phyloP scores from a whole-genome alignment of 495 filamentous ascomycete species.

The Astrothelium macrocarpum region DNA sequence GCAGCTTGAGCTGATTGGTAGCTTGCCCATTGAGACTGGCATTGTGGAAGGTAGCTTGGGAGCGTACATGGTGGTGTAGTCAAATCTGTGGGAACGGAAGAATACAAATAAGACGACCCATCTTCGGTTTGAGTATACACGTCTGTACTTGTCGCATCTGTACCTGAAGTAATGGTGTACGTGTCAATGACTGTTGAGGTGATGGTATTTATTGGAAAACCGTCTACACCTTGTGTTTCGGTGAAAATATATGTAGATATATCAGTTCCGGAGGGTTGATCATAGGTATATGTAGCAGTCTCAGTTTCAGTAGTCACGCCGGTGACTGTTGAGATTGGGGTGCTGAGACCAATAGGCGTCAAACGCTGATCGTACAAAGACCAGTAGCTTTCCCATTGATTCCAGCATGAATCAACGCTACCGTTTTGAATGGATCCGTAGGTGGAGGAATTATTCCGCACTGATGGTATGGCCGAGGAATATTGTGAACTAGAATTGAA shows the following conservation, averaged over 20 bases:
- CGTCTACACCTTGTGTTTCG: background rate
- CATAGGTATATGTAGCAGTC: background rate
- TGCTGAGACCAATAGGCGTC: background rate
- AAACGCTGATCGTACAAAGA: background rate
- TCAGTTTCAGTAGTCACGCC: background rate
- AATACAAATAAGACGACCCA: background rate
- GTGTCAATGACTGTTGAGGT: background rate
- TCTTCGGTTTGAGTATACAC: background rate
- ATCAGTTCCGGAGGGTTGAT: background rate
- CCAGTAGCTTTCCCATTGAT: background rate
- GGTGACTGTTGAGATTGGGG: background rate
- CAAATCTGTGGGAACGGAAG: constrained; percentile 1
- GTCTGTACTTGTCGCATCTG: too few relatives aligned
- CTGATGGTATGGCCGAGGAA: background rate
- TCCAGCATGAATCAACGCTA: background rate
- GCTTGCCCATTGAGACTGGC: constrained; percentile 8
- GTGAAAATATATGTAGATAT: background rate
- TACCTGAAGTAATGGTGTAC: too few relatives aligned
- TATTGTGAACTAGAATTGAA: background rate
- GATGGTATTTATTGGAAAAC: background rate
- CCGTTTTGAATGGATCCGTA: background rate
- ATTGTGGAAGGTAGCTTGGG: constrained; percentile 4
- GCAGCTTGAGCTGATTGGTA: background rate
- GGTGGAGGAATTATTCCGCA: background rate
- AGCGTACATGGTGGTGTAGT: constrained; percentile 4